Base-by-base conservation (phyloP, 1,284 basidiomycete genomes). In the Hortiboletus rubellus region DNA sequence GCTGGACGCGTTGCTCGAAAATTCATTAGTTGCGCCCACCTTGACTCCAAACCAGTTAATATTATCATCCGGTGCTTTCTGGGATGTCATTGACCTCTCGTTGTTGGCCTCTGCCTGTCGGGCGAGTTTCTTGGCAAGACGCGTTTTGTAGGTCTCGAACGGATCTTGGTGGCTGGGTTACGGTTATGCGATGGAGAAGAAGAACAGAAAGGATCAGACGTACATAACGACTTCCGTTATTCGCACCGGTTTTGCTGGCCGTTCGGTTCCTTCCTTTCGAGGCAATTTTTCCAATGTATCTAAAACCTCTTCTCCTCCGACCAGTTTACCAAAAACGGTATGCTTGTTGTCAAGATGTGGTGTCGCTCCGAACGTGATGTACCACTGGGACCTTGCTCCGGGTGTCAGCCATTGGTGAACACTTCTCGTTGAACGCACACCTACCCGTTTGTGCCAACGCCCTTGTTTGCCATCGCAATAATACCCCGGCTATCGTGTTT, bases 291-390 rank as follows among this genome's bases (percentile, higher is more conserved):
- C 97, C 38, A 99, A 76, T 10, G 87, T 82, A 65, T 92, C 84
- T 5, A 99, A 77, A 2, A 96, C 89, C 41, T 95, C 91, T 68
- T 96, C 93, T 5, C 96, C 96, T 24, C 96, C 96, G 0, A 98
- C 94, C 7, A 98, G 80, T 65, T 97, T 94, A 3, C 97, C 96
- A 70, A 99, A 99, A 1, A 98, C 96, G 0, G 96, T 97, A 69
- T 97, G 94, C 65, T 94, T 93, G 56, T 84, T 84, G 70, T 87
- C 86, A 12, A 98, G 82, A 71, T 97, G 85, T 0, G 92, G 82
- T 3, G 92, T 84, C 5, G 85, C 76, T 55, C 80, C 83, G 79
- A 97, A 98, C 0, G 94, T 95, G 44, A 98, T 69, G 72, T 92
- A 98, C 76, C 92, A 96, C 69, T 97, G 95, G 1, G 93, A 93